phyloP scores from a whole-genome alignment of 2,329 filamentous ascomycete species.

The Macrophomina phaseolina region DNA sequence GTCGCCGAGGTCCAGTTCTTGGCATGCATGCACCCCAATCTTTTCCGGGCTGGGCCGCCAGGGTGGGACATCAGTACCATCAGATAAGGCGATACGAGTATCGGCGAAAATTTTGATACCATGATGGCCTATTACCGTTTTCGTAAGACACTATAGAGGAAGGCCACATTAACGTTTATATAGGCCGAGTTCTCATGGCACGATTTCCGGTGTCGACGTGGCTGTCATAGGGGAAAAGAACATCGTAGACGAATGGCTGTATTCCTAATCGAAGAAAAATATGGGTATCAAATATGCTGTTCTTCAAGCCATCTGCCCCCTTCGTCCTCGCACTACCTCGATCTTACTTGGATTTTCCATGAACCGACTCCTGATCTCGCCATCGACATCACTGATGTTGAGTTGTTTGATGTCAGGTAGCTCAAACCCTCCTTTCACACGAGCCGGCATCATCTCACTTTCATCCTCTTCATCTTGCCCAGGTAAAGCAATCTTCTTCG shows the following conservation, averaged over 20 bases:
- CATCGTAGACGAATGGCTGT: background rate
- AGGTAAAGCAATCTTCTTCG: constrained; percentile 72
- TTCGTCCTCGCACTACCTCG: constrained; percentile 3
- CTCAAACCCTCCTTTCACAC: constrained; percentile 12
- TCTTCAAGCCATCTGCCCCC: constrained; percentile 25
- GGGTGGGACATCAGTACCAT: background rate
- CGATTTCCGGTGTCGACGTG: too few species aligned
- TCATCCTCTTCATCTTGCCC: constrained; percentile 49
- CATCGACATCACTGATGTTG: constrained; percentile 13
- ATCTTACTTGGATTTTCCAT: constrained; percentile 15
- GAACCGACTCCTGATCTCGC: constrained; percentile 9
- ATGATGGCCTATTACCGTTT: background rate
- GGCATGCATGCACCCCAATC: constrained; percentile 21
- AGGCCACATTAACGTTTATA: too few species aligned
- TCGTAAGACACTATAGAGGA: too few species aligned
- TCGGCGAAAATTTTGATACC: background rate
- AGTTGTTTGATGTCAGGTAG: constrained; percentile 16
- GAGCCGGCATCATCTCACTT: background rate
- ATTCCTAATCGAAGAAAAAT: background rate
- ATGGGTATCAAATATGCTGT: background rate
- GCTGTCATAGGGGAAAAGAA: background rate
- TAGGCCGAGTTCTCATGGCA: too few species aligned
- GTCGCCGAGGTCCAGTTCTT: constrained; percentile 10
- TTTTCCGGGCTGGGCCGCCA: background rate
- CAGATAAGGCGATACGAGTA: constrained; percentile 14